Conservation (phyloP, 2,329 filamentous ascomycete genomes). For the Ilyonectria mors-panacis region DNA sequence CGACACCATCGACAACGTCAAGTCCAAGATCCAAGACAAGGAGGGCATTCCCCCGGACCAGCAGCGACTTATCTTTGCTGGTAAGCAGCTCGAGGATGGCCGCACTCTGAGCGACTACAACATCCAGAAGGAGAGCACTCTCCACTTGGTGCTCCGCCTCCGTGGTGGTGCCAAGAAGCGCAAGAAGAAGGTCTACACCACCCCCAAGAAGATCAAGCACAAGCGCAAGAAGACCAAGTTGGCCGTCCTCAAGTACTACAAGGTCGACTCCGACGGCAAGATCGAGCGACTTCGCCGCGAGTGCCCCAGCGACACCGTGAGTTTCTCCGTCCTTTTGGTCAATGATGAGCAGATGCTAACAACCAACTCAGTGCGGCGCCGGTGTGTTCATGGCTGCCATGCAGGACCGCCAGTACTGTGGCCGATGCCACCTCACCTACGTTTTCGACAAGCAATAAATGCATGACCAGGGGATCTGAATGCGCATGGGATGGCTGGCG, state of each 20-base stretch:
- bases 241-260: conserved; percentile 99
- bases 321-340: conserved; percentile 53
- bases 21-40: conserved; percentile 99
- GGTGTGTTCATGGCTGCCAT: conserved; percentile 99
- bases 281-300: conserved; percentile 99
- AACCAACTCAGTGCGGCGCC: conserved; percentile 84
- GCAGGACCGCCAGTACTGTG: conserved; percentile 99
- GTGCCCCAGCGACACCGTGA: conserved; percentile 91
- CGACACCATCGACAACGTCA: conserved; percentile 99
- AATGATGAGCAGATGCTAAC: conserved; percentile 52
- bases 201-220: conserved; percentile 99
- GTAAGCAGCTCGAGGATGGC: conserved; percentile 99
- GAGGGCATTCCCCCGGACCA: conserved; percentile 99
- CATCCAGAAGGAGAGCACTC: conserved; percentile 99
- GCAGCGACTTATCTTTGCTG: conserved; percentile 99
- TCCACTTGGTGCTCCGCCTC: conserved; percentile 97
- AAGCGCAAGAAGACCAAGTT: conserved; percentile 99
- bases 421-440: conserved; percentile 81
- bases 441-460: conserved; percentile 78
- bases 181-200: conserved; percentile 99
- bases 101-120: conserved; percentile 99
- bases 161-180: conserved; percentile 99
- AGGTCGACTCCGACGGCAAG: conserved; percentile 99
- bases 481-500: conserved; percentile 51
- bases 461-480: conserved; percentile 48